Conservation (phyloP, 495 filamentous ascomycete genomes). For the Penicillium robsamsonii region DNA sequence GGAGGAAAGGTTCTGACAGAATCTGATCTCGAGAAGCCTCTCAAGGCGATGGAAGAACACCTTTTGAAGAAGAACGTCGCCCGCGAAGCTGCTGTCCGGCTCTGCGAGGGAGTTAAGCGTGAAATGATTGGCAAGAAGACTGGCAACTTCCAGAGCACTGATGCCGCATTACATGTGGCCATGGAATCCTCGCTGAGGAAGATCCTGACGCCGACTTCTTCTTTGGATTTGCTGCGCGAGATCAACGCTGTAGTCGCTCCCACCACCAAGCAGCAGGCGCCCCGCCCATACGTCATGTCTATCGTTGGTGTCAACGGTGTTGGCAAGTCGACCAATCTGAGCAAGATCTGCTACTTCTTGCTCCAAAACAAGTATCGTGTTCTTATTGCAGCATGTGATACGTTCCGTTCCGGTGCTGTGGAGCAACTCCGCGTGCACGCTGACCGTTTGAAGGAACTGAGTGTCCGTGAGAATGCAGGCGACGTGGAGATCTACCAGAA, state of each 20-base stretch:
- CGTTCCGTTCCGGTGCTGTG: conserved; percentile 94
- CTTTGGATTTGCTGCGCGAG: conserved; percentile 88
- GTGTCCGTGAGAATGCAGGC: conserved; percentile 71
- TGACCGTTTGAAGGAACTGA: conserved; percentile 83
- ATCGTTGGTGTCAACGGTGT: conserved; percentile 98
- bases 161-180: conserved; percentile 73
- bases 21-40: conserved; percentile 80
- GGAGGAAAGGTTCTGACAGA: conserved; percentile 90
- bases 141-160: conserved; percentile 87
- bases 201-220: conserved; percentile 92
- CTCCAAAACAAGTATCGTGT: conserved; percentile 95
- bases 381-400: conserved; percentile 94
- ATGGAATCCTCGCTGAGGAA: conserved; percentile 90
- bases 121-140: conserved; percentile 91
- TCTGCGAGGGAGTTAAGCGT: conserved; percentile 87
- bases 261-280: conserved; percentile 45
- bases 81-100: conserved; percentile 83
- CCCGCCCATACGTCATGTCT: conserved; percentile 90
- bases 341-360: conserved; percentile 96
- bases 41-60: conserved; percentile 95
- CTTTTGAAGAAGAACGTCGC: conserved; percentile 95
- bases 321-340: conserved; percentile 94
- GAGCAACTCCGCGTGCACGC: conserved; percentile 96
- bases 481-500: conserved; percentile 89
- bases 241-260: conserved; percentile 77